phyloP scores from a whole-genome alignment of 192 early-diverging fungal genomes.

The Backusella morwellensis region DNA sequence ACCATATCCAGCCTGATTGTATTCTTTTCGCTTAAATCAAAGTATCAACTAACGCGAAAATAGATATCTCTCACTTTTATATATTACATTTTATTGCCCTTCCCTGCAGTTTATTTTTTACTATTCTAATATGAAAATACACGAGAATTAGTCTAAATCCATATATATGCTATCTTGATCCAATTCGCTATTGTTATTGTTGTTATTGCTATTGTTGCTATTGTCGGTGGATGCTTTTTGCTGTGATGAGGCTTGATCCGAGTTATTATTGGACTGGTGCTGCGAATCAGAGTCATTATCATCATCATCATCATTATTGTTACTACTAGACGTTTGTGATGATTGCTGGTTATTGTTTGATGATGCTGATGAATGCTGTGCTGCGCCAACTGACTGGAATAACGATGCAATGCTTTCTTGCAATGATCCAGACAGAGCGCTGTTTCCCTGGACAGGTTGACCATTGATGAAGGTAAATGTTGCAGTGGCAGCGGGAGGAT shows the following conservation, averaged over 20 bases:
- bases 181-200: background rate
- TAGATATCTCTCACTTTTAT: background rate
- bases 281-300: background rate
- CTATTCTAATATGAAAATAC: background rate
- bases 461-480: background rate
- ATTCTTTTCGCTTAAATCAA: slow-evolving; percentile 8
- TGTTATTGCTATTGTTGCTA: background rate
- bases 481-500: background rate
- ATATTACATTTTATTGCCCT: background rate
- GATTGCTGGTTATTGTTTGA: background rate
- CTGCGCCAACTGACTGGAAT: background rate
- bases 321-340: background rate
- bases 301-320: background rate
- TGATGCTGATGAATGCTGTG: background rate
- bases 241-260: background rate
- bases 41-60: background rate
- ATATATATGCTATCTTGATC: background rate
- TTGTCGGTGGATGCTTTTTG: background rate
- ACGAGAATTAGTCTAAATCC: background rate
- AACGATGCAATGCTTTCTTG: background rate
- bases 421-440: background rate
- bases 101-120: background rate
- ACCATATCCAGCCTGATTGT: background rate
- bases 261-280: background rate
- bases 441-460: background rate